Base-by-base conservation (phyloP, 169 alveolate genomes). In the Babesia sp. region DNA sequence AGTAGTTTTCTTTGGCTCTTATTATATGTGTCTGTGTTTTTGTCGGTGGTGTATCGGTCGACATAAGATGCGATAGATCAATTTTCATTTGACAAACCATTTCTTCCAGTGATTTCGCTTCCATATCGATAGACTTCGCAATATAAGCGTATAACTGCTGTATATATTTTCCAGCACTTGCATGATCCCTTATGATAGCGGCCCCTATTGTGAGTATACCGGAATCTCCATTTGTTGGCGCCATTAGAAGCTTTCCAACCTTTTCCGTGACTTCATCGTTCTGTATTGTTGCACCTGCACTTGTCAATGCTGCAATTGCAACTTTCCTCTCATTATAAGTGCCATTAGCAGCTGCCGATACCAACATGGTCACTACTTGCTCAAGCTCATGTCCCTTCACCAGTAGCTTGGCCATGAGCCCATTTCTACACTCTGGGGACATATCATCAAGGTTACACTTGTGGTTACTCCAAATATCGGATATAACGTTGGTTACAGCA, bases 331-430 rank as follows among this genome's bases (percentile, higher is more conserved):
- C 61, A 3, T 16, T 2, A n/a, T 46, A 48, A 1, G 31, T 9
- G 1, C 61, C 74, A 14, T 26, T 2, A 1, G 28, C 24, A 4
- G 74, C 74, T 1, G 59, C 31, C 1, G 6, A 1, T 1, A 48
- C 11, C 48, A 64, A 22, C 39, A 56, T 7, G 34, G 61, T 31
- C 26, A 48, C 46, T 16, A 64, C 20, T 31, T 2, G 7, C 53
- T 45, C 51, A 3, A 8, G 50, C 7, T 5, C 59, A 14, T 1
- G 16, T 11, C 74, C 63, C 53, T 33, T 37, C 29, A 33, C 7
- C 63, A 64, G 63, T 8, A 64, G 31, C 28, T 64, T 46, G 11
- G 48, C 59, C 61, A 64, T 29, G 45, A 64, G 51, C 50, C 59
- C 33, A 34, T 33, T 31, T 64, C 63, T 45, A 39, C 31, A 9